A percentile compares a stretch with the other conserved stretches of the same genome.
These are phyloP conservation scores for Canariomyces notabilis DNA, from an alignment of 2,329 filamentous ascomycete species.

Conservation along the genomic window DNA sequence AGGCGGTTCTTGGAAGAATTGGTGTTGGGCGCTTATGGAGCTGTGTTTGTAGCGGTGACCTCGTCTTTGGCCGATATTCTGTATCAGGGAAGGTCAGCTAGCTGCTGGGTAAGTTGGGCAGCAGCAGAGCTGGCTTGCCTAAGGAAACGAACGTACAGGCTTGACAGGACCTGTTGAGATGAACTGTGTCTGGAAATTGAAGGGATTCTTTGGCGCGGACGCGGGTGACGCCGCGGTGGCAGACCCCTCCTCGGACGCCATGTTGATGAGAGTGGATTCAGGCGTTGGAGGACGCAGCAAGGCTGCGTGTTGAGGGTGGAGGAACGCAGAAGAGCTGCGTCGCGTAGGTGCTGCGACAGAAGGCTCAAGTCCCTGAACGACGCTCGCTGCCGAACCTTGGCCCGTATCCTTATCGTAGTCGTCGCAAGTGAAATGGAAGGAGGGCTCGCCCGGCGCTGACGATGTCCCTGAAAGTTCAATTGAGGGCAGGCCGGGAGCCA, in stretches of 20 bases:
- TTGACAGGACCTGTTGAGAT: constrained; percentile 72
- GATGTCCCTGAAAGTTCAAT: constrained; percentile 59
- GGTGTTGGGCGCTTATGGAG: constrained; percentile 80
- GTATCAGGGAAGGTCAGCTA: constrained; percentile 16
- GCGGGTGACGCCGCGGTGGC: constrained; percentile 20
- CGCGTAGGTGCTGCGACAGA: constrained; percentile 18
- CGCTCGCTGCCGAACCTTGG: constrained; percentile 18
- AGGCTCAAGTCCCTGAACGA: not conserved
- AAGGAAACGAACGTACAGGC: constrained; percentile 50
- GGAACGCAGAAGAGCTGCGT: constrained; percentile 21
- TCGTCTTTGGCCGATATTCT: constrained; percentile 86
- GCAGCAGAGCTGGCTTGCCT: not conserved
- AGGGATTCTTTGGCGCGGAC: constrained; percentile 57
- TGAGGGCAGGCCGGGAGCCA: constrained; percentile 56
- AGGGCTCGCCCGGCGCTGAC: constrained; percentile 46
- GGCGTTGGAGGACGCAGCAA: constrained; percentile 28
- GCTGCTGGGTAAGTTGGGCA: not conserved
- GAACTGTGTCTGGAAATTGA: constrained; percentile 88
- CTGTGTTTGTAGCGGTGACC: constrained; percentile 98
- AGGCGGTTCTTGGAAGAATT: constrained; percentile 92
- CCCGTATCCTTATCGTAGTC: constrained; percentile 13
- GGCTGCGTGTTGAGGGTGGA: constrained; percentile 18
- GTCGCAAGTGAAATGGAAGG: constrained; percentile 23
- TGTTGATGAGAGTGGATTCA: constrained; percentile 25
- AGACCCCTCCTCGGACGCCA: constrained; percentile 33